These are phyloP conservation scores for Podospora comata DNA, from an alignment of 495 filamentous ascomycete species.

Conservation along the genomic window DNA sequence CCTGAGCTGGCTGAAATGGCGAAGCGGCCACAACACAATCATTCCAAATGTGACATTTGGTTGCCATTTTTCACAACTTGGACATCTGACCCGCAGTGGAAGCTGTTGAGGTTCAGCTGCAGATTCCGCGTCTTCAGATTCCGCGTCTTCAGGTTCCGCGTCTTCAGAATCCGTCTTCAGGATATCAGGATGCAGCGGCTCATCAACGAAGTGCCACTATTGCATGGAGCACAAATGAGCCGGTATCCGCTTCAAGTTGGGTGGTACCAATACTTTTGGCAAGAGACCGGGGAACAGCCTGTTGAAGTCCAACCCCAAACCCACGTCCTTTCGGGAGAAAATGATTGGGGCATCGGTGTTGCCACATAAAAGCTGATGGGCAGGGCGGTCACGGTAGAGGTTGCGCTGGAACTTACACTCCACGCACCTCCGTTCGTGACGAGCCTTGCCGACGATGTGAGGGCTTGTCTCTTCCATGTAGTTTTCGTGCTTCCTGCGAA, in stretches of 20 bases:
- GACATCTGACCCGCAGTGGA: background rate
- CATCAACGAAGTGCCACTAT: too few relatives aligned
- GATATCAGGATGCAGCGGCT: too few relatives aligned
- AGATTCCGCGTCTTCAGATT: too few relatives aligned
- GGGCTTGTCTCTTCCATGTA: background rate
- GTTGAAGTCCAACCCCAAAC: background rate
- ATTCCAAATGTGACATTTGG: background rate
- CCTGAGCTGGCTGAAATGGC: too few relatives aligned
- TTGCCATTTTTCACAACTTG: background rate
- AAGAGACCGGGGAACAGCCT: background rate
- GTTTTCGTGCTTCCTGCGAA: too few relatives aligned
- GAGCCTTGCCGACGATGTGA: background rate
- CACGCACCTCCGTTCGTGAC: background rate
- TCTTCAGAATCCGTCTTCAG: background rate
- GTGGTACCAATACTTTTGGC: background rate
- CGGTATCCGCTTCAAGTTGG: too few relatives aligned
- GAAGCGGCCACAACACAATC: background rate
- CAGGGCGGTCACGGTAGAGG: background rate
- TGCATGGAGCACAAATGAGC: too few relatives aligned
- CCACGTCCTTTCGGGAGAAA: background rate
- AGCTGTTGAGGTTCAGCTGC: background rate
- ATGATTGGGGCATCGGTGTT: background rate
- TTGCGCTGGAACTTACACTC: background rate
- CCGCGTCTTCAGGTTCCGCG: background rate
- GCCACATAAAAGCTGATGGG: background rate